Evolutionary conservation across 306 rosid species (phyloP), one percentile per base, ranked within the genome.

Genomic region (Sphenostylis stenocarpa): DNA sequence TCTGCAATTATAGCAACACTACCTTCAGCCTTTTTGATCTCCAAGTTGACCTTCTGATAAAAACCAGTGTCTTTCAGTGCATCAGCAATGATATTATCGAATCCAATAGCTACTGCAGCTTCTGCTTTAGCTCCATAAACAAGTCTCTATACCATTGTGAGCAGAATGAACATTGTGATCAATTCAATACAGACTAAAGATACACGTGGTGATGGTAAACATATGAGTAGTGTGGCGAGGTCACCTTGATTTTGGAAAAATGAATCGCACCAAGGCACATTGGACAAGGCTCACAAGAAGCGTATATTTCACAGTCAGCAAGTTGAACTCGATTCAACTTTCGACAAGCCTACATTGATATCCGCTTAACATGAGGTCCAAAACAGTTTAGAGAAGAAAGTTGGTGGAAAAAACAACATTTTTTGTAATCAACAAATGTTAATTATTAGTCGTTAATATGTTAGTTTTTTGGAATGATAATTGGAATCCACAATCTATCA

Each of bases 211-310:
- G 29, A 12, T 28, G 65, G 15, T 21, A 82, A 7, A 66, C n/a
- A 70, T 60, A 51, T 21, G 51, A 61, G 43, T 24, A 58, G 41
- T 44, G 76, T 5, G 15, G 38, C 38, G 67, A 67, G 49, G 29
- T 62, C 67, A 88, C 97, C 97, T 94, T 91, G 39, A 94, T 75
- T 81, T 93, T 86, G 65, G 98, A 90, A 72, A 94, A 90, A 77
- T 87, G 90, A 76, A 94, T 94, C 17, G 98, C 98, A 17, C 93
- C 89, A 36, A 91, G 87, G 84, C 98, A 94, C 98, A 90, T 91
- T 34, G 98, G 96, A 83, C 98, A 94, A 77, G 98, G 96, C 83
- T 94, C 98, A 65, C 98, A 94, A 28, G 97, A 94, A 13, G 97
- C 89, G 79, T 91, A 94, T 56, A 94, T 91, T 77, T 94, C 98